A percentile compares a stretch with the other conserved stretches of the same genome.
Conservation (phyloP, 345 rosid genomes). For the Pseudoturritis turrita region DNA sequence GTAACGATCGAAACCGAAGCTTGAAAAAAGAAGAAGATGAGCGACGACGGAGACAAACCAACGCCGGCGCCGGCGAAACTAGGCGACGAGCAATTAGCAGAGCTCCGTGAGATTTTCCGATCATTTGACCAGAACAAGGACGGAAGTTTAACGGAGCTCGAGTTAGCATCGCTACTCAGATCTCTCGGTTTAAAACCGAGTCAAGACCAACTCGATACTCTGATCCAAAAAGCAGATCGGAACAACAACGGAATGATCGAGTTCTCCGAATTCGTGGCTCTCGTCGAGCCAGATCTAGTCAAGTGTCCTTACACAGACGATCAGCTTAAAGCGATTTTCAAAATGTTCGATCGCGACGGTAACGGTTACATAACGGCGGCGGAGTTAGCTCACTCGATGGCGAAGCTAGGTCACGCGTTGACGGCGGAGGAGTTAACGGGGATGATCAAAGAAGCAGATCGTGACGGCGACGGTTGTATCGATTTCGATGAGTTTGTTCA, state of each 20-base stretch:
- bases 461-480: conserved; percentile 88
- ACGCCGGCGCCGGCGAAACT: conserved; percentile 36
- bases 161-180: conserved; percentile 77
- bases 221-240: conserved; percentile 71
- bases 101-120: conserved; percentile 79
- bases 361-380: conserved; percentile 85
- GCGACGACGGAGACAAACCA: conserved; percentile 35
- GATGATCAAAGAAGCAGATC: conserved; percentile 94
- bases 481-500: conserved; percentile 69
- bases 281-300: conserved; percentile 78
- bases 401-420: conserved; percentile 68
- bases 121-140: conserved; percentile 82
- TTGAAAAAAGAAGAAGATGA: conserved; percentile 32
- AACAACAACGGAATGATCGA: conserved; percentile 85
- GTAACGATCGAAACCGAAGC: neutral
- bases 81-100: conserved; percentile 71
- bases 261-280: conserved; percentile 78
- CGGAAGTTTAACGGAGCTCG: conserved; percentile 90
- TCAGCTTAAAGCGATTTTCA: conserved; percentile 56
- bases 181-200: conserved; percentile 79
- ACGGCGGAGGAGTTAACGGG: conserved; percentile 83
- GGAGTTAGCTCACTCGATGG: conserved; percentile 87
- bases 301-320: conserved; percentile 76
- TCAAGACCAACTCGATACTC: conserved; percentile 68
- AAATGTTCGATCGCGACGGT: conserved; percentile 76